Conservation (phyloP, 768 basidiomycete genomes). For the Lactarius sanguifluus region DNA sequence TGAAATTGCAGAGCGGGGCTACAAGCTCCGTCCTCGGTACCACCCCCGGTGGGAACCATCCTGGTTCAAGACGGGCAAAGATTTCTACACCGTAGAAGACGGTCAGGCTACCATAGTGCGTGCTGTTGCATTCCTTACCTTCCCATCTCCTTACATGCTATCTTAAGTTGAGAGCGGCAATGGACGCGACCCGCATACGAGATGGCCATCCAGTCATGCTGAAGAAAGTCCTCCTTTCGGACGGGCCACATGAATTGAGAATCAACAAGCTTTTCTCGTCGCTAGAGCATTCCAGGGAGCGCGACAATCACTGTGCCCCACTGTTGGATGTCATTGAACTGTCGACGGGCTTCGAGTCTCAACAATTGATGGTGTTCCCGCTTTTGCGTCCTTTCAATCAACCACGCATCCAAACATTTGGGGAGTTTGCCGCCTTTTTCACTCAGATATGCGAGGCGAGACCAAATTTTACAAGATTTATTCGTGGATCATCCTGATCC, state of each 20-base stretch:
- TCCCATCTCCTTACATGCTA: not conserved
- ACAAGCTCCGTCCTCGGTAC: constrained; percentile 24
- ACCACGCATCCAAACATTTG: constrained; percentile 38
- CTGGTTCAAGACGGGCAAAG: constrained; percentile 14
- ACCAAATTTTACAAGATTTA: no score
- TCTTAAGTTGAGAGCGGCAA: constrained; percentile 17
- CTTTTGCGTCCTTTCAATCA: constrained; percentile 33
- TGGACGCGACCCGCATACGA: constrained; percentile 17
- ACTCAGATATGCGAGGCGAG: constrained; percentile 39
- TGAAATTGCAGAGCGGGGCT: constrained; percentile 6
- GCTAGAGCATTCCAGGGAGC: constrained; percentile 29
- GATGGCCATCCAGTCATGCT: constrained; percentile 22
- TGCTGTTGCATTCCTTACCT: not conserved
- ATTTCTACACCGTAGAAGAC: constrained; percentile 20
- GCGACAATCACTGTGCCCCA: constrained; percentile 34
- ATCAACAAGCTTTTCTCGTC: constrained; percentile 24
- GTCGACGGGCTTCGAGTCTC: constrained; percentile 9
- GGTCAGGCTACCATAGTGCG: constrained; percentile 22
- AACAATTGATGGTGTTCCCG: constrained; percentile 39
- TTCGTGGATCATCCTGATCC: not conserved
- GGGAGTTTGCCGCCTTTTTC: constrained; percentile 39
- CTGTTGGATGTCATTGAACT: constrained; percentile 31
- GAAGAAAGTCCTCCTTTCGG: constrained; percentile 14
- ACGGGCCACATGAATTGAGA: constrained; percentile 16
- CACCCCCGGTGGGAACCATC: constrained; percentile 20